phyloP scores from a whole-genome alignment of 2,329 filamentous ascomycete genomes.

The Aspergillus udagawae region DNA sequence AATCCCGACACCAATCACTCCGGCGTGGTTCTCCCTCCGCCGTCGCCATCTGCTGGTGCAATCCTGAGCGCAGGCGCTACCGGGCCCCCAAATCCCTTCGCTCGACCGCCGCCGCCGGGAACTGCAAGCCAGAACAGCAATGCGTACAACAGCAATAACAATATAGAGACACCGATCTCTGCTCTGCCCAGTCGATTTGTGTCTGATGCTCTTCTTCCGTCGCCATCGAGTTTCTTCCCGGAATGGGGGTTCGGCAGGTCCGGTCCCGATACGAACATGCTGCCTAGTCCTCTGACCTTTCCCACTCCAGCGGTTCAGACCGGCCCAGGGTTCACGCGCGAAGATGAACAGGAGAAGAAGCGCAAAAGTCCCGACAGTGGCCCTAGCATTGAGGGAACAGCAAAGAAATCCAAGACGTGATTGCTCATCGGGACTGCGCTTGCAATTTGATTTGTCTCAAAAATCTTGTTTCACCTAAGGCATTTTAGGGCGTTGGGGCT shows the following conservation, averaged over 20 bases:
- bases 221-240: constrained; percentile 86
- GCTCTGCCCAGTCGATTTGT: constrained; percentile 90
- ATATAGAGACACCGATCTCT: constrained; percentile 77
- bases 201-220: constrained; percentile 79
- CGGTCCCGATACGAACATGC: constrained; percentile 70
- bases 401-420: constrained; percentile 40
- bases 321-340: constrained; percentile 39
- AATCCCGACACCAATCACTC: constrained; percentile 55
- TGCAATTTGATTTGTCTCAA: constrained; percentile 1
- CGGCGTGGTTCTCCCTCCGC: constrained; percentile 81
- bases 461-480: constrained; percentile 6
- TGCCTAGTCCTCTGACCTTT: constrained; percentile 90
- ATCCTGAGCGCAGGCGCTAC: constrained; percentile 86
- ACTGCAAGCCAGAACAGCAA: constrained; percentile 36
- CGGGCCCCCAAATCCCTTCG: constrained; percentile 93
- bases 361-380: constrained; percentile 41
- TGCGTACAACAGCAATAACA: constrained; percentile 39
- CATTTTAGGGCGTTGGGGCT: background rate
- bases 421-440: constrained; percentile 1
- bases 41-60: constrained; percentile 82
- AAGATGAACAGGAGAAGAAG: constrained; percentile 44
- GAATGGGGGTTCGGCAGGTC: constrained; percentile 74
- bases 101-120: constrained; percentile 72
- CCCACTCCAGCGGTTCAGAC: constrained; percentile 63
- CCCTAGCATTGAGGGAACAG: constrained; percentile 25